Base-by-base conservation (phyloP, 2,329 filamentous ascomycete genomes). In the Huntiella decipiens region DNA sequence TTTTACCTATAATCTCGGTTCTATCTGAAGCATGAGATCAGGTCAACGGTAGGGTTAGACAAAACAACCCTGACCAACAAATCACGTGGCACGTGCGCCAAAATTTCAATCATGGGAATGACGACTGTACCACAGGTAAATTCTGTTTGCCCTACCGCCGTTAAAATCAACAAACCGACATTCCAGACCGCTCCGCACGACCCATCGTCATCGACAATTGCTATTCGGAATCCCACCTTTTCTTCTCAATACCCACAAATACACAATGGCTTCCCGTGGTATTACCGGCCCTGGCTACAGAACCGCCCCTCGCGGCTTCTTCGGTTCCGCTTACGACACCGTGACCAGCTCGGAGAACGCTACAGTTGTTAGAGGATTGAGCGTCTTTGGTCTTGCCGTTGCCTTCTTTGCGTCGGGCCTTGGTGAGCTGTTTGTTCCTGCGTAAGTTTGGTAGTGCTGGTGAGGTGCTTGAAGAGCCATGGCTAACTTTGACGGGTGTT, bases 261-360 rank as follows among this genome's bases (percentile, higher is more conserved):
- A 12, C 35, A 41, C 8, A 45, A 50, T 50, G 48, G 35, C 44
- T 38, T 40, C 48, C 44, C 48, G 48, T 15, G 44, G 39, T 46
- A 50, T 50, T 11, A 44, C 39, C 13, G 48, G 48, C 19, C 44
- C 48, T 33, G 48, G 48, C 40, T 50, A 50, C 31, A 50, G 48
- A 47, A 39, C 46, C 19, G 48, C 48, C 22, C 48, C 48, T 19
- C 48, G 48, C 28, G 70, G 77, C 52, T 67, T 73, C 60, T 53
- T 80, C 52, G 65, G 64, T 54, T 66, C 66, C 48, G 66, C 72
- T 53, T 82, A 80, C 61, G 67, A 71, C 50, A 66, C 73, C 53
- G 56, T 82, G 56, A 81, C 75, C 46, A 71, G 72, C 22, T 61
- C 77, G 32, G 79, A 83, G 57, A 82, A 83, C 61, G 69, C 74